Evolutionary conservation across 2,329 filamentous ascomycete genomes (phyloP), one percentile per base, ranked within the genome.

Genomic region (Hypoxylon sp.): DNA sequence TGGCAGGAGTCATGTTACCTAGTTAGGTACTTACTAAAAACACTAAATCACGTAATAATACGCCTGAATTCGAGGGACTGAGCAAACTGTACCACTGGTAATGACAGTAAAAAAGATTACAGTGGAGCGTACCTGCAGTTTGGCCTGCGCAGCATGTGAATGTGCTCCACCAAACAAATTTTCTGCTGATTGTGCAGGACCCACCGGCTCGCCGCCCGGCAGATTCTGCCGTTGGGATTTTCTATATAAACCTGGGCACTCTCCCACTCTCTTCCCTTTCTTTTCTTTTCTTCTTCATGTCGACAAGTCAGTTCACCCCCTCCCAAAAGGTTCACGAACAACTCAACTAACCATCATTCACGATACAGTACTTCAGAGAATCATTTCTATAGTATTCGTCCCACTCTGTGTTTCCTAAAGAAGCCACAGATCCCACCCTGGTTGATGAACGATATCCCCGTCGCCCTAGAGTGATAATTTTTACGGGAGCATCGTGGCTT

Each of bases 351-450:
- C 59, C 65, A 20, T 56, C 60, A 32, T 39, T 43, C 37, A 24
- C 13, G 19, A 47, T 53, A 65, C 70, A 74, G 71, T 65, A 73
- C 70, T 69, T 68, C 77, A 83, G 81, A 93, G 91, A 94, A 94
- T 94, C 92, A 92, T 92, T 96, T 97, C 91, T 97, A 94, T 93
- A 97, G 93, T 94, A 89, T 86, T 92, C 89, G 89, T 93, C 91
- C 86, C 85, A 86, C 89, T 92, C 91, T 95, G 90, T 92, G 89
- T 90, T 94, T 87, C 88, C 88, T 86, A 93, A 87, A 91, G 85
- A 85, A 97, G 93, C 91, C 87, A 93, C 91, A 94, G 90, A 93
- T 87, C 88, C 88, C 87, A 94, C 89, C 91, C 92, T 93, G 92
- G 91, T 91, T 92, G 92, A 96, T 95, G 92, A 96, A 80, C 81